Percentiles rank a stretch among this genome's conserved stretches.
These are phyloP conservation scores for Calonectria fujianensis DNA, from an alignment of 2,329 filamentous ascomycete species.

Conservation along the genomic window DNA sequence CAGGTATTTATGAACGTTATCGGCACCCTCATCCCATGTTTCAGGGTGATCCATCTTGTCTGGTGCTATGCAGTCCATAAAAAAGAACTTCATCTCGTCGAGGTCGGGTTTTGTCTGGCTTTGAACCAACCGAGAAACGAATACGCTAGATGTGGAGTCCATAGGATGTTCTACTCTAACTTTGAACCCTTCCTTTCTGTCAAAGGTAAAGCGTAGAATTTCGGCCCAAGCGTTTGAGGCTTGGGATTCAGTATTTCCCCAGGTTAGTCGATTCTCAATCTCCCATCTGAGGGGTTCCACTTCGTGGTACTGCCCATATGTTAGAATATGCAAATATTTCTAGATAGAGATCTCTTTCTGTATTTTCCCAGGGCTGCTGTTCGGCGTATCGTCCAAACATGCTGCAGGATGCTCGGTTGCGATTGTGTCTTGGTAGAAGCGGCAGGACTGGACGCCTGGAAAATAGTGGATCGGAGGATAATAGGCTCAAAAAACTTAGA, in stretches of 20 bases:
- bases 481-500: not conserved
- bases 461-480: not conserved
- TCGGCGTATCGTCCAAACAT: not conserved
- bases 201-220: not conserved
- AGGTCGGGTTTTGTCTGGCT: not conserved
- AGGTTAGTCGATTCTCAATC: not conserved
- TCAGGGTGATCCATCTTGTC: slow-evolving; percentile 1
- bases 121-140: not conserved
- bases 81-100: not conserved
- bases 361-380: not conserved
- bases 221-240: not conserved
- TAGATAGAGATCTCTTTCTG: not conserved
- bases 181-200: not conserved
- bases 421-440: not conserved
- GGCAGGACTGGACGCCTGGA: not conserved
- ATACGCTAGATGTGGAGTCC: not conserved
- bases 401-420: not conserved
- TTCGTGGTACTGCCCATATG: not conserved
- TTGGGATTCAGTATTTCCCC: not conserved
- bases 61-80: not conserved
- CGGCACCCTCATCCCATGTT: not conserved
- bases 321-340: not conserved
- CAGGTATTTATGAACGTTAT: not conserved
- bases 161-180: not conserved
- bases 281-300: not conserved